Percentiles rank a stretch among this genome's conserved stretches.
Conservation (phyloP, 345 rosid genomes). For the Clausena lansium region DNA sequence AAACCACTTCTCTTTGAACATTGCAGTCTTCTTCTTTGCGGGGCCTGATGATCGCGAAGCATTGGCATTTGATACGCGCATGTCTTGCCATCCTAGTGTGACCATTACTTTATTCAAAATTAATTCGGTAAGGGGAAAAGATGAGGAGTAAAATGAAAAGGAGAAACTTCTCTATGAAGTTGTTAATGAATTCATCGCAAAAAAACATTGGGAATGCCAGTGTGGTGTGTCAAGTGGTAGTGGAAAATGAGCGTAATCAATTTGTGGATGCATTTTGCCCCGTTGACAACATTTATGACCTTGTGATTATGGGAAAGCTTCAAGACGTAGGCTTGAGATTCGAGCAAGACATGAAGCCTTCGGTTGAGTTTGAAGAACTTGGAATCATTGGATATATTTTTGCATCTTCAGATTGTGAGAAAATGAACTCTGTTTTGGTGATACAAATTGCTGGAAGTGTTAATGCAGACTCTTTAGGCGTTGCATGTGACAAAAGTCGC, state of each 20-base stretch:
- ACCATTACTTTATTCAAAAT: no score
- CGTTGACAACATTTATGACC: constrained; percentile 17
- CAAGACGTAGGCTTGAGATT: background rate
- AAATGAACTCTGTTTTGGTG: constrained; percentile 25
- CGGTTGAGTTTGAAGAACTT: constrained; percentile 35
- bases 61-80: no score
- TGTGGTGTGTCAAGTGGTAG: background rate
- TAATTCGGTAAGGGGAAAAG: no score
- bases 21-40: no score
- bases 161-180: no score
- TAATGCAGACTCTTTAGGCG: background rate
- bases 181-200: no score
- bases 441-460: constrained; percentile 17
- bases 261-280: constrained; percentile 15
- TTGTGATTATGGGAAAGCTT: constrained; percentile 29
- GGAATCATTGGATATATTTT: constrained; percentile 38
- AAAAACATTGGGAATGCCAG: background rate
- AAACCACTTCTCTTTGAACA: no score
- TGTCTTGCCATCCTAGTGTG: no score
- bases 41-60: no score
- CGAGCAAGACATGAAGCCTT: constrained; percentile 22
- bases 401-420: constrained; percentile 25
- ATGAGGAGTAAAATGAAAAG: no score
- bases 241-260: background rate
- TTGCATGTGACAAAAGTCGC: background rate